A percentile compares a stretch with the other conserved stretches of the same genome.
These are phyloP conservation scores for Yamadazyma kanchanaburiensis DNA, from an alignment of 1,139 yeast species.

Conservation along the genomic window DNA sequence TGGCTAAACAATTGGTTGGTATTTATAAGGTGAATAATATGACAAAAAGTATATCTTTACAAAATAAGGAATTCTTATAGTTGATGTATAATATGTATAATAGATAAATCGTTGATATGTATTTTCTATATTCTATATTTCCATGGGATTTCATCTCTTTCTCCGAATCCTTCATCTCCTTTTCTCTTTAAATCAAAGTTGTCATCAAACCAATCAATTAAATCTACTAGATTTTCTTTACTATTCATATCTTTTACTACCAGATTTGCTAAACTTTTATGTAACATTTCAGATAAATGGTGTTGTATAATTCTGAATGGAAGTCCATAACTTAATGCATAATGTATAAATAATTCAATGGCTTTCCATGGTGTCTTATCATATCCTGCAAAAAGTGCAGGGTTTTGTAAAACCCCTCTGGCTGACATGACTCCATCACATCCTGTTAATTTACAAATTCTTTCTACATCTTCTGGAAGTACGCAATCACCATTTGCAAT, in stretches of 20 bases:
- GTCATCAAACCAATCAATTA: conserved; percentile 80
- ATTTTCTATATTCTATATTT: conserved; percentile 1
- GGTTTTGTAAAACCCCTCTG: conserved; percentile 80
- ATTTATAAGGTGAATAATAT: conserved; percentile 89
- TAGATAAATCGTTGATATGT: too few species aligned
- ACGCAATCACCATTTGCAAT: conserved; percentile 97
- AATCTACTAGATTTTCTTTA: conserved; percentile 51
- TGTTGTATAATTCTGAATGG: conserved; percentile 85
- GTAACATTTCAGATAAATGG: conserved; percentile 84
- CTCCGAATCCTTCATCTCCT: conserved; percentile 68
- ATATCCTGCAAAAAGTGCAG: conserved; percentile 79
- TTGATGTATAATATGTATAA: neutral
- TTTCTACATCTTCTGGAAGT: conserved; percentile 55
- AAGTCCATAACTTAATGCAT: conserved; percentile 73
- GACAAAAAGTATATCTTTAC: conserved; percentile 80
- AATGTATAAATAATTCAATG: conserved; percentile 77
- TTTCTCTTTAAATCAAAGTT: conserved; percentile 62
- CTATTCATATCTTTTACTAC: conserved; percentile 65
- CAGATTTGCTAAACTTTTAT: conserved; percentile 53
- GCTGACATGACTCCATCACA: conserved; percentile 97
- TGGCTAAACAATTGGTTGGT: conserved; percentile 91
- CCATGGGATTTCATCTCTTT: conserved; percentile 54
- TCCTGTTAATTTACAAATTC: conserved; percentile 63
- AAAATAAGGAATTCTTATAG: conserved; percentile 56
- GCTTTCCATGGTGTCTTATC: conserved; percentile 85